phyloP scores from a whole-genome alignment of 2,329 filamentous ascomycete species.

The Neurospora crassa region DNA sequence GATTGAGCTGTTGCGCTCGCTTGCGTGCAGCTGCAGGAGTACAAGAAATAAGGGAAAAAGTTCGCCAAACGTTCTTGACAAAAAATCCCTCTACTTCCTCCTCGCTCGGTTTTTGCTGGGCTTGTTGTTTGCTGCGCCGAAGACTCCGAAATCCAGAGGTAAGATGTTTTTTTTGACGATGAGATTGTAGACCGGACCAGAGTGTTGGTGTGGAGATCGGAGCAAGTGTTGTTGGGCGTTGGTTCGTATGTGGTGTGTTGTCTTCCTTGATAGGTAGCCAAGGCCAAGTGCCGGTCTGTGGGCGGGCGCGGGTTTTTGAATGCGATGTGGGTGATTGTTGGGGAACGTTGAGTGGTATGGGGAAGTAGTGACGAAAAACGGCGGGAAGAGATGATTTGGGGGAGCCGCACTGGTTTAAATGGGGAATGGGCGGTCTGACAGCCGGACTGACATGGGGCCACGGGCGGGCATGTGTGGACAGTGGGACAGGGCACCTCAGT shows the following conservation, averaged over 20 bases:
- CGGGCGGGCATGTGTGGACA: constrained; percentile 16
- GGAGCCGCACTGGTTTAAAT: constrained; percentile 22
- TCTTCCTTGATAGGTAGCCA: background rate
- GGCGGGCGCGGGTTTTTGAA: constrained; percentile 7
- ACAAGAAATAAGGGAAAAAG: background rate
- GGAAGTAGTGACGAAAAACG: constrained; percentile 16
- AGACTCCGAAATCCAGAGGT: background rate
- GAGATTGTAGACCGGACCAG: background rate
- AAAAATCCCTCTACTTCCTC: background rate
- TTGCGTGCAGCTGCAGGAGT: constrained; percentile 11
- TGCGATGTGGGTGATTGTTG: constrained; percentile 5
- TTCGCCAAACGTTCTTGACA: background rate
- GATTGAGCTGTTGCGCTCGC: constrained; percentile 11
- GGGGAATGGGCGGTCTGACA: constrained; percentile 16
- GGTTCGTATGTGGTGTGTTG: background rate
- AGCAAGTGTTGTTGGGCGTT: constrained; percentile 1
- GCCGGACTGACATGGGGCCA: constrained; percentile 13
- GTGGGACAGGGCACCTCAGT: constrained; percentile 7
- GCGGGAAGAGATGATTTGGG: constrained; percentile 13
- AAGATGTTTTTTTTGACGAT: background rate
- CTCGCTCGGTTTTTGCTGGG: background rate
- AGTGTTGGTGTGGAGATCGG: background rate
- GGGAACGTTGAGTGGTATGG: constrained; percentile 17
- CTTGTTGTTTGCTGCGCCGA: background rate
- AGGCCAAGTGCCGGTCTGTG: background rate